Base-by-base conservation (phyloP, 768 basidiomycete genomes). In the Tricholoma flavovirens region DNA sequence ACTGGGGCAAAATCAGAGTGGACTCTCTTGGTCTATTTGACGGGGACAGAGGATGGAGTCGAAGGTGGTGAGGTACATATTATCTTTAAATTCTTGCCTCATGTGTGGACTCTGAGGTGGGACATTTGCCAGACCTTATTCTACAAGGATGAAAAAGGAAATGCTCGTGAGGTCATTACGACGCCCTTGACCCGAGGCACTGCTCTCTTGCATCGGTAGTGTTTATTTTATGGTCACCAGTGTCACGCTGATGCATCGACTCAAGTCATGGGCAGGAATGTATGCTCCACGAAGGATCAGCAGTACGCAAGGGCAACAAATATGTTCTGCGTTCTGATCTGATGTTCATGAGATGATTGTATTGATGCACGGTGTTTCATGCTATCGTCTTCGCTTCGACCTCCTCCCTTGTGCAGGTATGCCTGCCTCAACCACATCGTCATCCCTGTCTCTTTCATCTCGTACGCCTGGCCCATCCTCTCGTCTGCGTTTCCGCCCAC, bases 361-460 rank as follows among this genome's bases (percentile, higher is more conserved):
- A 7, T 26, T 49, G n/a, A 51, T 29, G 26, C 46, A 35, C 33
- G 11, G 15, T 42, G 40, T 19, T 38, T 48, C 51, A 56, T 51
- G 38, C 36, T 30, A 73, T 57, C 76, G 66, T 58, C 77, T 74
- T 26, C 75, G 71, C 68, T 79, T 88, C 14, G 64, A 66, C 58
- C 69, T 75, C 66, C 79, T 86, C 73, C 82, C 85, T 55, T 74
- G 73, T 42, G 64, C 72, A 14, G 92, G 90, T 82, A 96, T 85
- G 1, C 93, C 95, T 45, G 90, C 93, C 71, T 98, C 90, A 7
- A 92, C 83, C 17, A 86, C 77, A 73, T 98, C 96, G 66, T 99
- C 96, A 61, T 98, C 96, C 58, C 93, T 76, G 72, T 97, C 95
- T 66, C 81, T 79, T 53, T 92, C 88, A 65, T 93, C 94, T 56